Base-by-base conservation (phyloP, 2,329 filamentous ascomycete genomes). In the Fusarium domesticum region DNA sequence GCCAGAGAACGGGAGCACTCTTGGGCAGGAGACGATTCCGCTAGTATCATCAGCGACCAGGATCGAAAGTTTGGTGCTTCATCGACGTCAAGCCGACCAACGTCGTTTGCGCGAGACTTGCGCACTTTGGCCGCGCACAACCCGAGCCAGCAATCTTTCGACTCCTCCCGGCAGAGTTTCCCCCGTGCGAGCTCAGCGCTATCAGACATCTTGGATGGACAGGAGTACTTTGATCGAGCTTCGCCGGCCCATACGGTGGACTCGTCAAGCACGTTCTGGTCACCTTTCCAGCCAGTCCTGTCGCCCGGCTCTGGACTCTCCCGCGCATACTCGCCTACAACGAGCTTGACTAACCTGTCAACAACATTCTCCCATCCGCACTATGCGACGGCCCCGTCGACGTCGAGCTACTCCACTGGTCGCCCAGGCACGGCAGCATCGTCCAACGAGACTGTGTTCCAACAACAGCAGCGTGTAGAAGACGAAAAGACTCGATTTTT, bases 261-360 rank as follows among this genome's bases (percentile, higher is more conserved):
- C 57, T 85, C 88, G 0, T 78, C 79, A 18, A 83, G 82, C 14
- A 93, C 89, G 0, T 95, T 92, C 63, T 96, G 90, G 89, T 96
- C 91, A 3, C 88, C 88, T 0, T 90, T 92, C 56, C 85, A 88
- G 47, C 82, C 83, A 0, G 75, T 80, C 1, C 77, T 84, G 48
- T 82, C 85, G 2, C 78, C 82, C 0, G 64, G 84, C 70, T 62
- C 88, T 63, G 70, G 76, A 65, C 64, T 77, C 0, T 79, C 80
- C 1, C 70, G 79, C 42, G 74, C 75, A 1, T 81, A 83, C 47
- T 84, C 81, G 6, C 80, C 81, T 1, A 80, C 77, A 0, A 80
- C 80, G 2, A 84, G 80, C 53, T 66, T 81, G 31, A 77, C 77
- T 6, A 83, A 81, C 53, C 61, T 81, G 2, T 78, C 76, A 0